Base-by-base conservation (phyloP, 352 stramenopile genomes). In the Phytophthora tentaculata region DNA sequence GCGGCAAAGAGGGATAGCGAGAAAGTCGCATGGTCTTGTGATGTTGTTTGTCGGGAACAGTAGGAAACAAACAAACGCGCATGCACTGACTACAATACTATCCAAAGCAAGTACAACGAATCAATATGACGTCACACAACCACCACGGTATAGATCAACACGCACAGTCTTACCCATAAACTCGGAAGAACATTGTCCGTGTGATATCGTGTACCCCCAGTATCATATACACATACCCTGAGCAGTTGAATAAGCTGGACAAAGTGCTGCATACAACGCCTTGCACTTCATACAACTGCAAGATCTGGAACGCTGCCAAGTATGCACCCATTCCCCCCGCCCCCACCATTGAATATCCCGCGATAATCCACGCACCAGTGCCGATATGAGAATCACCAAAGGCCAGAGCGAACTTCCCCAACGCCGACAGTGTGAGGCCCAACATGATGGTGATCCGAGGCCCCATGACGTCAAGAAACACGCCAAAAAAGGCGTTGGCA, bases 211-310 rank as follows among this genome's bases (percentile, higher is more conserved):
- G 75, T 3, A 72, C 28, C n/a, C 66, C 66, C 29, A 95, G 76
- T 17, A 91, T 59, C 87, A 95, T 93, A 64, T 92, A 95, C n/a
- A 95, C 63, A 55, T 94, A 95, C 2, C 87, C 85, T 4, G 85
- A 95, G 23, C 85, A 92, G 50, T 95, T 95, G 61, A 95, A 95
- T 43, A 95, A 65, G 43, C 87, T 95, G 17, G 87, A 93, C 17
- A 93, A 65, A n/a, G 79, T 86, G 41, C 84, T 93, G 67, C 84
- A 95, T 35, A 92, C 83, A 20, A 92, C 73, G 0, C 85, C 87
- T 75, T 95, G 87, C 1, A 84, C 78, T 55, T 88, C 72, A 51
- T 88, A 95, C 4, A 95, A 67, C 58, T 94, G 83, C 5, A 94
- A 69, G n/a, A 95, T 76, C 70, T 95, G 87, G 54, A 95, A 92